Percentiles rank a stretch among this genome's conserved stretches.
Conservation (phyloP, 805 yeast species). For the Yueomyces sp. region DNA sequence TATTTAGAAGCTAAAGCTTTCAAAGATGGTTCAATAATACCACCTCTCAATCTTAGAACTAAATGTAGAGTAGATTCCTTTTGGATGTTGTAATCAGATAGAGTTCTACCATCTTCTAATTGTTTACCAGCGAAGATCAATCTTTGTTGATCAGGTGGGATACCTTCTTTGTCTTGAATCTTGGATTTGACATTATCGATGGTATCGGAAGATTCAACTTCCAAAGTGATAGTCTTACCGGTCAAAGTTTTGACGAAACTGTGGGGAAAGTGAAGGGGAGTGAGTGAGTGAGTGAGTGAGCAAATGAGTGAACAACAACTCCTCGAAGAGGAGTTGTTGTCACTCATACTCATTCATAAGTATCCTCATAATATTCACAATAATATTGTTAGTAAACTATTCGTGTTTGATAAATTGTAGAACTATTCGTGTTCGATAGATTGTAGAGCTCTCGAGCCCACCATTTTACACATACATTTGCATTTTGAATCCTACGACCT, state of each 20-base stretch:
- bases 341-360: background rate
- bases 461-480: slow-evolving; percentile 8
- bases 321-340: background rate
- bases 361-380: background rate
- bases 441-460: background rate
- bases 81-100: slow-evolving; percentile 99
- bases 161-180: slow-evolving; percentile 99
- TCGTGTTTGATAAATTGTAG: no score
- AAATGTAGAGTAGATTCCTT: slow-evolving; percentile 97
- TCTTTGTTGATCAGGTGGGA: slow-evolving; percentile 99
- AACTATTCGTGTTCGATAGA: no score
- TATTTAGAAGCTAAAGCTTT: slow-evolving; percentile 98
- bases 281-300: slow-evolving; percentile 3
- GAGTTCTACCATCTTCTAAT: slow-evolving; percentile 98
- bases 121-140: slow-evolving; percentile 99
- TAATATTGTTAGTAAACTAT: background rate
- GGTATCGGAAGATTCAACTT: slow-evolving; percentile 97
- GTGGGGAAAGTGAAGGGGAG: slow-evolving; percentile 1
- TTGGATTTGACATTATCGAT: slow-evolving; percentile 97
- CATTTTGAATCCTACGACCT: slow-evolving; percentile 6
- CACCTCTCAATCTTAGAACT: slow-evolving; percentile 96
- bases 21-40: slow-evolving; percentile 98
- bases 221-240: slow-evolving; percentile 93
- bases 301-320: slow-evolving; percentile 1
- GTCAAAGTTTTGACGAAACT: slow-evolving; percentile 76